These are phyloP conservation scores for Cercospora sojina DNA, from an alignment of 2,329 filamentous ascomycete genomes.

Conservation along the genomic window DNA sequence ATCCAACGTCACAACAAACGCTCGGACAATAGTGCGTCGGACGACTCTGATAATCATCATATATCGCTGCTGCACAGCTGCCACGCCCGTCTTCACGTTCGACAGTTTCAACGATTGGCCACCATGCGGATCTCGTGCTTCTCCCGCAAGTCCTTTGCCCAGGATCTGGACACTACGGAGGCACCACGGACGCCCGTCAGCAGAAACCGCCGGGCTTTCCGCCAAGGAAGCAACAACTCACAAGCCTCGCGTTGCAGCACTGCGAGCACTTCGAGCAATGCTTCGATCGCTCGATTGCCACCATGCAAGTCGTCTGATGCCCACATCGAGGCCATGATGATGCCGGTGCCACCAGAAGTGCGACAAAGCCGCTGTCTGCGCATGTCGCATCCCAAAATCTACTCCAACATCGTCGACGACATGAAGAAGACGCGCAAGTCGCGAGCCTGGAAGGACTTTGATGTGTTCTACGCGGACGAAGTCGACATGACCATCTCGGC, in stretches of 20 bases:
- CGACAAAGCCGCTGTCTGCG: constrained; percentile 34
- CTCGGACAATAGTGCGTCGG: background rate
- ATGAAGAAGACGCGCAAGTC: constrained; percentile 37
- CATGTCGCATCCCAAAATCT: constrained; percentile 36
- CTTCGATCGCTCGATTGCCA: constrained; percentile 32
- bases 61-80: background rate
- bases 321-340: constrained; percentile 39
- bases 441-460: constrained; percentile 37
- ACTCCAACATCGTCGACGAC: constrained; percentile 36
- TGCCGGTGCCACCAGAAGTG: constrained; percentile 33
- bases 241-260: constrained; percentile 33
- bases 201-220: constrained; percentile 22
- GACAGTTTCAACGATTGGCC: constrained; percentile 1
- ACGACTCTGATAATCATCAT: background rate
- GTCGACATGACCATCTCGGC: constrained; percentile 34
- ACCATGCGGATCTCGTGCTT: constrained; percentile 37
- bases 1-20: constrained; percentile 19
- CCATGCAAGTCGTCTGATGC: constrained; percentile 35
- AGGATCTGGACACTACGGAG: constrained; percentile 17
- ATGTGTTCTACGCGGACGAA: constrained; percentile 37
- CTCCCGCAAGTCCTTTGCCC: constrained; percentile 23
- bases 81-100: constrained; percentile 6
- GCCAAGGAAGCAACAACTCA: constrained; percentile 30
- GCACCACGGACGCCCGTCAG: constrained; percentile 24
- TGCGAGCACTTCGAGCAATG: constrained; percentile 31